These are phyloP conservation scores for Mycena sp. DNA, from an alignment of 1,284 basidiomycete species.

Conservation along the genomic window DNA sequence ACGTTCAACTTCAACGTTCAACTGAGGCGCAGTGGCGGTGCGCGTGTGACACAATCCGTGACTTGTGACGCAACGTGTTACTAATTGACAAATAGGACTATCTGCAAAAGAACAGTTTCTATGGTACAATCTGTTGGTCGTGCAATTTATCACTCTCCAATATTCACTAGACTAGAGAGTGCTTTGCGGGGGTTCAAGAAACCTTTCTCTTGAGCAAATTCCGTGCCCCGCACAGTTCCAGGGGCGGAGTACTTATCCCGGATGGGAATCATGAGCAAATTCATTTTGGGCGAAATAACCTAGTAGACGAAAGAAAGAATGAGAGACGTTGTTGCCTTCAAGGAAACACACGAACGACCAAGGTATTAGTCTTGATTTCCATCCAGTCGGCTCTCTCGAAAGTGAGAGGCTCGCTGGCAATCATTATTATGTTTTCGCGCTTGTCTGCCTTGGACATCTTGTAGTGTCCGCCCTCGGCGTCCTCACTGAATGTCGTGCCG, in stretches of 20 bases:
- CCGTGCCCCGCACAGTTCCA: slow-evolving; percentile 64
- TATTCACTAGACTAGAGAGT: slow-evolving; percentile 33
- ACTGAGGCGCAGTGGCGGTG: too few relatives aligned
- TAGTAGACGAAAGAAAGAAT: background rate
- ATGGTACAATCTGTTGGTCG: too few relatives aligned
- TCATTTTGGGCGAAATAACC: slow-evolving; percentile 70
- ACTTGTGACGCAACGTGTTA: background rate
- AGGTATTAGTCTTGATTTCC: slow-evolving; percentile 92
- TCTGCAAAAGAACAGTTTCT: too few relatives aligned
- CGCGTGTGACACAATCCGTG: background rate
- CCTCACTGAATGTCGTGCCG: slow-evolving; percentile 94
- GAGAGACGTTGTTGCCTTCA: too few relatives aligned
- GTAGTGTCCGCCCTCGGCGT: slow-evolving; percentile 88
- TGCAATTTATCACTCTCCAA: too few relatives aligned
- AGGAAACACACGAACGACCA: too few relatives aligned
- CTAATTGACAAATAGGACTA: background rate
- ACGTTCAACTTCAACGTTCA: too few relatives aligned
- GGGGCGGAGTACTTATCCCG: slow-evolving; percentile 89
- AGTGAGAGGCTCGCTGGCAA: slow-evolving; percentile 86
- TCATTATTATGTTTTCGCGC: slow-evolving; percentile 94
- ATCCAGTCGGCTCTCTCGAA: slow-evolving; percentile 97
- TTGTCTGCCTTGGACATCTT: slow-evolving; percentile 97
- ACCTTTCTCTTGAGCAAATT: slow-evolving; percentile 81
- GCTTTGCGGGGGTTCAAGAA: slow-evolving; percentile 64
- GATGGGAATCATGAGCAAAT: slow-evolving; percentile 94